phyloP scores from a whole-genome alignment of 1,139 yeast species.

The Hyphopichia fennica region DNA sequence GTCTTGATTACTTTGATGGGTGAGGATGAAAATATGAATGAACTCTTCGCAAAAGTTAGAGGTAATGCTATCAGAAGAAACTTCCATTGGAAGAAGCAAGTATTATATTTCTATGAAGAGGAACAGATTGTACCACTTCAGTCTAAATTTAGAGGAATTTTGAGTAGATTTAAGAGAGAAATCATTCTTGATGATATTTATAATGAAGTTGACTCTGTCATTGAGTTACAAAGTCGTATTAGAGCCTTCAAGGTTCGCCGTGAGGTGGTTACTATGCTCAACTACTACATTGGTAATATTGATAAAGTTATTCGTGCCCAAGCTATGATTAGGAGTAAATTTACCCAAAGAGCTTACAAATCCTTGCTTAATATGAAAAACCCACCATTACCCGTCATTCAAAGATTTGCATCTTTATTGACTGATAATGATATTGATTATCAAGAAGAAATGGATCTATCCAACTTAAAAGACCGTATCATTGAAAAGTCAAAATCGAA shows the following conservation, averaged over 20 bases:
- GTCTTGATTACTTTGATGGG: constrained; percentile 43
- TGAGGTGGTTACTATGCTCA: constrained; percentile 37
- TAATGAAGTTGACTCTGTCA: constrained; percentile 37
- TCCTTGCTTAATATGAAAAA: constrained; percentile 66
- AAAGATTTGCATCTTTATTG: constrained; percentile 72
- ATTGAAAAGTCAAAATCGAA: constrained; percentile 62
- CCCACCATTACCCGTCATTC: constrained; percentile 78
- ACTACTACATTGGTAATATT: constrained; percentile 56
- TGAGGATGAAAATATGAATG: constrained; percentile 37
- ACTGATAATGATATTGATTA: constrained; percentile 76
- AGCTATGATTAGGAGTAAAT: constrained; percentile 65
- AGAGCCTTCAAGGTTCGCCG: constrained; percentile 48
- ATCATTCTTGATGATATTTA: constrained; percentile 54
- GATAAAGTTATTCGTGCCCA: constrained; percentile 69
- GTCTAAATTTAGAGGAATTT: constrained; percentile 45
- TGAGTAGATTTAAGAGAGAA: constrained; percentile 51
- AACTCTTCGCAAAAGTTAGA: constrained; percentile 44
- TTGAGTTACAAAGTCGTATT: constrained; percentile 48
- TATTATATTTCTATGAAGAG: constrained; percentile 20
- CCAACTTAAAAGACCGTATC: constrained; percentile 66
- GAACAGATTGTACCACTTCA: constrained; percentile 30
- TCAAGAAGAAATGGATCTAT: constrained; percentile 72
- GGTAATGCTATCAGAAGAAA: constrained; percentile 42
- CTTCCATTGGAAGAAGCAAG: constrained; percentile 18
- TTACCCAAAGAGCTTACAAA: constrained; percentile 72